Conservation (phyloP, 805 yeast genomes). For the Komagataella pseudopastoris region DNA sequence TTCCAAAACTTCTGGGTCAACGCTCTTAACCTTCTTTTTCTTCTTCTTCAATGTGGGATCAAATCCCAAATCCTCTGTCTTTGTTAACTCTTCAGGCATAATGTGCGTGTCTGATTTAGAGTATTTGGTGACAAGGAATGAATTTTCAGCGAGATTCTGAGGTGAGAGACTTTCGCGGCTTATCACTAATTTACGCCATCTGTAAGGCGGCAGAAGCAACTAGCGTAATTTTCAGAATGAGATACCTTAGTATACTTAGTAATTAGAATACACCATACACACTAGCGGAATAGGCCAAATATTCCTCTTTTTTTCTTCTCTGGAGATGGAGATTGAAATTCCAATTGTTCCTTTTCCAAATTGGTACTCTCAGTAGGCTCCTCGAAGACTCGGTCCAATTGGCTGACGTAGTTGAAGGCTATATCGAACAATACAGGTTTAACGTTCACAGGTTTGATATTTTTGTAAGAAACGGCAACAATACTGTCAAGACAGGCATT, state of each 20-base stretch:
- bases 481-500: constrained; percentile 17
- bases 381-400: neutral
- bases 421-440: constrained; percentile 90
- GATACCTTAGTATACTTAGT: neutral
- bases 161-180: neutral
- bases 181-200: neutral
- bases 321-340: neutral
- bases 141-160: neutral
- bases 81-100: neutral
- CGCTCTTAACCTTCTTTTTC: constrained; percentile 51
- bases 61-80: constrained; percentile 36
- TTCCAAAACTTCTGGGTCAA: constrained; percentile 20
- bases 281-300: neutral
- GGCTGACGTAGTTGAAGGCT: constrained; percentile 63
- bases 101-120: neutral
- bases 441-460: constrained; percentile 49
- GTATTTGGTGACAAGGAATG: neutral
- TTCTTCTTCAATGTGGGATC: constrained; percentile 69
- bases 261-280: neutral
- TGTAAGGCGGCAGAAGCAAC: neutral
- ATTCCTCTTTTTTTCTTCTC: neutral
- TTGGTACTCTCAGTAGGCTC: neutral
- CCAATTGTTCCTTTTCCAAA: neutral
- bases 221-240: neutral
- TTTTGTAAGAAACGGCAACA: constrained; percentile 14